Percentiles rank a stretch among this genome's conserved stretches.
Conservation (phyloP, 768 basidiomycete species). For the Agrocybe praecox region DNA sequence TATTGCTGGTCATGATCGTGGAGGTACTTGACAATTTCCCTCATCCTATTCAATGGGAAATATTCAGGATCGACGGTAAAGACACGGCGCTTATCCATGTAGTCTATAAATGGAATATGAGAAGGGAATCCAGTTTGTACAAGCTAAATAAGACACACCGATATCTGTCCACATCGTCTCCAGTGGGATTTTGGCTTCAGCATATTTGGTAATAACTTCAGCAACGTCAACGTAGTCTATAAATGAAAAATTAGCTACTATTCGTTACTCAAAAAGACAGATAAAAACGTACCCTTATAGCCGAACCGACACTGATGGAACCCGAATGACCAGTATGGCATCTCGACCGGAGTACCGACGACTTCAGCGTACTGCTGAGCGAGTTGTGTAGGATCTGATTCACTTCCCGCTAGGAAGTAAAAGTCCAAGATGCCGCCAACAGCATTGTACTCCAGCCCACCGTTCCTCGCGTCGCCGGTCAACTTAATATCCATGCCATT, state of each 20-base stretch:
- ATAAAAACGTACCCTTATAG: slow-evolving; percentile 50
- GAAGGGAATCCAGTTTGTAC: background rate
- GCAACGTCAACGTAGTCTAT: slow-evolving; percentile 66
- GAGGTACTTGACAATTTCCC: slow-evolving; percentile 62
- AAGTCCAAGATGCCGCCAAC: slow-evolving; percentile 81
- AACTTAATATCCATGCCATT: slow-evolving; percentile 82
- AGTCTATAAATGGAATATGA: slow-evolving; percentile 43
- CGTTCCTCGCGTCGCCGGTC: slow-evolving; percentile 37
- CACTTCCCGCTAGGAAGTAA: slow-evolving; percentile 75
- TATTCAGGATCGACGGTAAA: slow-evolving; percentile 72
- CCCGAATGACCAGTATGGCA: slow-evolving; percentile 76
- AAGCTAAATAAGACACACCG: slow-evolving; percentile 31
- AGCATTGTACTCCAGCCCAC: slow-evolving; percentile 69
- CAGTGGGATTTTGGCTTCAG: slow-evolving; percentile 61
- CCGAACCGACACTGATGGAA: slow-evolving; percentile 77
- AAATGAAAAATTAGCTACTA: background rate
- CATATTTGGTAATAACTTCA: slow-evolving; percentile 61
- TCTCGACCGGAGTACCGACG: slow-evolving; percentile 66
- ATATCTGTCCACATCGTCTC: slow-evolving; percentile 86
- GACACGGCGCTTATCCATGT: slow-evolving; percentile 65
- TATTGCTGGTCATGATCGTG: slow-evolving; percentile 62
- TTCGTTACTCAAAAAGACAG: background rate
- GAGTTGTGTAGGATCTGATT: slow-evolving; percentile 55
- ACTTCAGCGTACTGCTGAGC: slow-evolving; percentile 73
- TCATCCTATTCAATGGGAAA: slow-evolving; percentile 64